A percentile compares a stretch with the other conserved stretches of the same genome.
These are phyloP conservation scores for Rhizopus delemar DNA, from an alignment of 371 early-diverging fungal species.

Conservation along the genomic window DNA sequence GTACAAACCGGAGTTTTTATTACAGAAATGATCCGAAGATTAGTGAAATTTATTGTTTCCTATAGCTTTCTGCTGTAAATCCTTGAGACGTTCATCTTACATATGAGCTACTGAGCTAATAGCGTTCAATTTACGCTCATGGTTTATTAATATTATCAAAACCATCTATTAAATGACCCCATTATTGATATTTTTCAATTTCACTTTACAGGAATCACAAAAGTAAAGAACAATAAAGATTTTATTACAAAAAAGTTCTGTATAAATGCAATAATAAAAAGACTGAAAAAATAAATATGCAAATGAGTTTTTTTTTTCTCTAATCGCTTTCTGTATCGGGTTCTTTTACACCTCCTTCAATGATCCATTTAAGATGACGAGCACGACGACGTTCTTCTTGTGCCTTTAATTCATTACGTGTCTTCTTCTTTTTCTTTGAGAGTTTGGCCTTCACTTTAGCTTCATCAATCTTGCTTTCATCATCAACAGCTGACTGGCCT, in stretches of 20 bases:
- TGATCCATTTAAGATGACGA: slow-evolving; percentile 73
- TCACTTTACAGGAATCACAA: neutral
- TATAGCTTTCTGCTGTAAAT: no score
- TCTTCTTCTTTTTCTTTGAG: slow-evolving; percentile 84
- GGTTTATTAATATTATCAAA: no score
- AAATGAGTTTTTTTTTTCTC: slow-evolving; percentile 9
- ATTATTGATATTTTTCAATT: no score
- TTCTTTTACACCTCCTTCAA: slow-evolving; percentile 68
- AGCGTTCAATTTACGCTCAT: no score
- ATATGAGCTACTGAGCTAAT: no score
- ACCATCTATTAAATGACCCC: no score
- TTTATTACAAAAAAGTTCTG: neutral
- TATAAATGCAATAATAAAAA: slow-evolving; percentile 6
- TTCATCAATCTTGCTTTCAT: slow-evolving; percentile 63
- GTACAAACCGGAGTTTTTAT: no score
- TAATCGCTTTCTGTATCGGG: slow-evolving; percentile 73
- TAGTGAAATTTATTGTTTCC: neutral
- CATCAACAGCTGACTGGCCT: slow-evolving; percentile 61
- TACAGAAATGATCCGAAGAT: no score
- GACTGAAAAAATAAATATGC: slow-evolving; percentile 6
- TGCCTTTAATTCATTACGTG: slow-evolving; percentile 72
- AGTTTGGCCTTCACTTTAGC: slow-evolving; percentile 62
- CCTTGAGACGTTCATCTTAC: no score
- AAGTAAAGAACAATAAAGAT: neutral
- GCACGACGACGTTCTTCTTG: slow-evolving; percentile 70